These are phyloP conservation scores for Potentilla sterilis DNA, from an alignment of 306 rosid species.

Conservation along the genomic window DNA sequence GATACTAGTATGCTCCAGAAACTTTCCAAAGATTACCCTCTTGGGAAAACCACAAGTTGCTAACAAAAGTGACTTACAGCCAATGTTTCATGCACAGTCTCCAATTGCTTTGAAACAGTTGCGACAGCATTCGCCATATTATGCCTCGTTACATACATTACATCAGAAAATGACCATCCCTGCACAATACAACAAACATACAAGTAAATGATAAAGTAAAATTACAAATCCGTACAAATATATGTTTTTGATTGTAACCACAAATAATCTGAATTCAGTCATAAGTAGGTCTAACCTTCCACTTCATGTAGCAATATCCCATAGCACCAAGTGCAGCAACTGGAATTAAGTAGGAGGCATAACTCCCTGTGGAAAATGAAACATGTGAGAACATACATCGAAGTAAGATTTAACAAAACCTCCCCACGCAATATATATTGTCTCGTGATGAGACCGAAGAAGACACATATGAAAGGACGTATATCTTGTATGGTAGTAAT, in stretches of 20 bases:
- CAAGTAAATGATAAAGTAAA: constrained; percentile 18
- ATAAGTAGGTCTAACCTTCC: constrained; percentile 49
- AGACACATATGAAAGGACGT: neutral
- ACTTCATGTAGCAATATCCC: constrained; percentile 85
- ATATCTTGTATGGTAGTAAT: neutral
- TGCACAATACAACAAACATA: constrained; percentile 22
- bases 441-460: neutral
- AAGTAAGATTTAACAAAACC: neutral
- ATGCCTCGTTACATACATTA: constrained; percentile 79
- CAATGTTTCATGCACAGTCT: constrained; percentile 64
- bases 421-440: neutral
- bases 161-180: constrained; percentile 77
- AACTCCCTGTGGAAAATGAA: constrained; percentile 49
- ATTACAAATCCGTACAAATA: constrained; percentile 9
- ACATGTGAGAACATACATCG: constrained; percentile 13
- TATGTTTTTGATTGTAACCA: constrained; percentile 9
- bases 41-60: constrained; percentile 13
- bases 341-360: constrained; percentile 63
- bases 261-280: neutral
- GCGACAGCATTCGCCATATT: constrained; percentile 72
- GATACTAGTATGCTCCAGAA: constrained; percentile 14
- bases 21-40: constrained; percentile 23
- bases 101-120: constrained; percentile 67
- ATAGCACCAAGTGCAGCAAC: constrained; percentile 77
- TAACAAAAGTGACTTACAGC: constrained; percentile 55